Base-by-base conservation (phyloP, 139 green algal species). In the Micromonas pusilla region DNA sequence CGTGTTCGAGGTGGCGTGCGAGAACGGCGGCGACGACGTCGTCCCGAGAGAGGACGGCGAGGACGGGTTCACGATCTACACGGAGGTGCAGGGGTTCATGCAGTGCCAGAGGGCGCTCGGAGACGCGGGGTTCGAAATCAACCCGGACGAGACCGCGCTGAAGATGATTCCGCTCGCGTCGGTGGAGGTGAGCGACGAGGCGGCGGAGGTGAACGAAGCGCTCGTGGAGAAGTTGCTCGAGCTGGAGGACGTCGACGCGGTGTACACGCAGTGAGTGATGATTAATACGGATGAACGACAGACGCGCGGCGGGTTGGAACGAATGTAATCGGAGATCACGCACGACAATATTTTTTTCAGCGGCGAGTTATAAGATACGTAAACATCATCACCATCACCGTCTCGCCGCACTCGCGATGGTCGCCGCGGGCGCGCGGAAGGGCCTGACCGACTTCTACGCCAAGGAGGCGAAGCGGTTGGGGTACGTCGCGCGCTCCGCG, bases 161-260 rank as follows among this genome's bases (percentile, higher is more conserved):
- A 83, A 89, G 52, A 88, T 83, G 70, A 84, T 87, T 32, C 80
- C 80, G 31, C 54, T 79, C 3, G 34, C 23, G 28, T 60, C 83
- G 75, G 23, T 70, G n/a, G 83, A 87, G 34, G 36, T 70, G 21
- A 54, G 88, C 53, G 90, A 93, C 65, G 85, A 90, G 9, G 77
- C 82, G 1, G 89, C 89, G 9, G 83, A 83, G 9, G 79, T 82
- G n/a, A 96, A 93, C 77, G 89, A 96, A 80, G 77, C 74, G 21
- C 78, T 97, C 36, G 66, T 93, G 66, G 93, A 97, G 31, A 79
- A 80, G 52, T 79, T 97, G 62, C 77, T 97, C 38, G 91, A 91
- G n/a, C 82, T 97, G 19, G 93, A 97, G 70, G 93, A 97, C 70
- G 91, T 97, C 31, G 93, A 97, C 67, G 87, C 84, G 1, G 92